Conservation (phyloP, 1,139 yeast genomes). For the Suhomyces chickasaworum region DNA sequence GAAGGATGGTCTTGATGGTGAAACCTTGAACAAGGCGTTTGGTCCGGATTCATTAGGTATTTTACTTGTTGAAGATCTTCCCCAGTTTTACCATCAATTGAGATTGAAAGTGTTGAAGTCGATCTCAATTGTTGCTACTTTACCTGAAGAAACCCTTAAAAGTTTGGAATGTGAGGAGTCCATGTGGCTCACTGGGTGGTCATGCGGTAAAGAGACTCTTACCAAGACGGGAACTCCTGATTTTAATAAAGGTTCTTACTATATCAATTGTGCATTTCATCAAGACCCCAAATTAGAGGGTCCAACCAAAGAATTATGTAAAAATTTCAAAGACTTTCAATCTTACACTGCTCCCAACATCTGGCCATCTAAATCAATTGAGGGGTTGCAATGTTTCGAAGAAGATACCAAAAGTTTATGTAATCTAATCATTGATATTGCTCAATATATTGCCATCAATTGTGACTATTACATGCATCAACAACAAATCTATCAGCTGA, state of each 20-base stretch:
- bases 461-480: conserved; percentile 50
- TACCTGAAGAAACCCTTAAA: conserved; percentile 36
- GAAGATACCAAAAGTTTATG: conserved; percentile 41
- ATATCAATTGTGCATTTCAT: conserved; percentile 61
- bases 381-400: conserved; percentile 34
- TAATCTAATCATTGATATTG: conserved; percentile 52
- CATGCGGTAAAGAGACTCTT: conserved; percentile 60
- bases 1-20: conserved; percentile 33
- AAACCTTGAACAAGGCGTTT: conserved; percentile 47
- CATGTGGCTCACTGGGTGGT: conserved; percentile 64
- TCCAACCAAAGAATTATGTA: conserved; percentile 37
- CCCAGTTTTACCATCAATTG: conserved; percentile 38
- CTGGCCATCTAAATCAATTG: conserved; percentile 47
- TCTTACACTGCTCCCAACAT: conserved; percentile 53
- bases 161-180: conserved; percentile 50
- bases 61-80: conserved; percentile 47
- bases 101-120: conserved; percentile 47
- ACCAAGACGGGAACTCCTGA: conserved; percentile 46
- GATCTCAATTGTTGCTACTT: conserved; percentile 49
- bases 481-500: conserved; percentile 32
- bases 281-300: conserved; percentile 47
- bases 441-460: conserved; percentile 51
- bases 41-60: conserved; percentile 63
- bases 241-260: conserved; percentile 58
- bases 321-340: conserved; percentile 35